Percentiles rank a stretch among this genome's conserved stretches.
Conservation (phyloP, 768 basidiomycete genomes). For the Suillus hirtellus region DNA sequence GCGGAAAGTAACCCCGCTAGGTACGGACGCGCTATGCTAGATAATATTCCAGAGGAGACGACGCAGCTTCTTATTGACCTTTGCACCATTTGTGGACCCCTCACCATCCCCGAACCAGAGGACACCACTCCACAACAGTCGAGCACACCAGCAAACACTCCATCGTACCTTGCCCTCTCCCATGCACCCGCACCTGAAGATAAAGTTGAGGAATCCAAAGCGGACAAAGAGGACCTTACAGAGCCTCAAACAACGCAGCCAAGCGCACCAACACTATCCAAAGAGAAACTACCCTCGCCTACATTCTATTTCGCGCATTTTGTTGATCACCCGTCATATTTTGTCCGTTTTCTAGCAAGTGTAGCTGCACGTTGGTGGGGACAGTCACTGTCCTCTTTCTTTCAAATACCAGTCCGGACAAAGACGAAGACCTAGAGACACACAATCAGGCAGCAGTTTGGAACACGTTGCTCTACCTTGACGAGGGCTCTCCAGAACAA, state of each 20-base stretch:
- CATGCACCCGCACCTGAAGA: constrained; percentile 42
- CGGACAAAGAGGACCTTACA: constrained; percentile 19
- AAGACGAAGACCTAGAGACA: constrained; percentile 53
- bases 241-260: constrained; percentile 26
- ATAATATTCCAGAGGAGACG: constrained; percentile 81
- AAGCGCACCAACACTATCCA: constrained; percentile 17
- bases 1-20: constrained; percentile 84
- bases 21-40: constrained; percentile 86
- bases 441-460: constrained; percentile 83
- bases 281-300: constrained; percentile 67
- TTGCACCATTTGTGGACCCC: constrained; percentile 66
- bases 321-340: constrained; percentile 82
- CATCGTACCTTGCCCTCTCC: constrained; percentile 78
- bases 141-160: constrained; percentile 30
- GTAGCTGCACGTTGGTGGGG: constrained; percentile 81
- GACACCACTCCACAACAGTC: constrained; percentile 30
- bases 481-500: constrained; percentile 27
- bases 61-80: constrained; percentile 90
- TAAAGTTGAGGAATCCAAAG: constrained; percentile 20
- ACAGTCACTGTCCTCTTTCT: constrained; percentile 49
- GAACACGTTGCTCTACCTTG: constrained; percentile 93
- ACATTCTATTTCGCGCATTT: constrained; percentile 92
- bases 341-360: constrained; percentile 85
- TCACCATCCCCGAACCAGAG: constrained; percentile 44
- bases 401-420: constrained; percentile 16